Evolutionary conservation across 805 yeast genomes (phyloP), one percentile per base, ranked within the genome.

Genomic region (Cyberlindnera bimundalis): DNA sequence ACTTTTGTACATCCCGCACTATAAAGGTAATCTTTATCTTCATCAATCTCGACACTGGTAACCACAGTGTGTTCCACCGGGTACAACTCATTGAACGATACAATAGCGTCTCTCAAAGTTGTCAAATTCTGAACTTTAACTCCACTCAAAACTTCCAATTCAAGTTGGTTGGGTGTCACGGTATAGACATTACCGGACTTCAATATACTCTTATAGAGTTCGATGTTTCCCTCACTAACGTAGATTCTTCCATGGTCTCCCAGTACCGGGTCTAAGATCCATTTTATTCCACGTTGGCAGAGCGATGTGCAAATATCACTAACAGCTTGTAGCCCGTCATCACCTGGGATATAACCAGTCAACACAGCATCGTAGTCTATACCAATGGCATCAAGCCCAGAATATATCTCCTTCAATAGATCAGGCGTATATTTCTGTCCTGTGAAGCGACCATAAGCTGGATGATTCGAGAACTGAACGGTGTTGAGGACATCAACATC

Each of bases 401-500:
- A 49, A 39, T 73, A 71, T 3, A 87, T 60, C 1, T 70, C 74
- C 8, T 48, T 37, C 14, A 90, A 57, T 30, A 73, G 72, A 0
- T 60, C 60, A 0, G 78, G 66, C 3, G 67, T 50, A 4, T 76
- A 66, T 39, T 71, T 70, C 14, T 69, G 60, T 3, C 96, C 96
- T 26, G 67, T 68, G 54, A 83, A 78, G 11, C 60, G 47, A 0
- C 84, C 86, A 61, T 88, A 88, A 1, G 96, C 98, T 2, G 97
- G 91, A 64, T 91, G 97, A 53, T 91, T 89, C 2, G 96, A 86
- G 52, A 81, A 80, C 55, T 87, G 85, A 16, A 90, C 95, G 1
- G 96, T 87, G 62, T 91, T 87, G 40, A 93, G 69, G 17, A 79
- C 79, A 59, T 91, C 96, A 9, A 90, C 96, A 58, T 93, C 91